phyloP scores from a whole-genome alignment of 169 alveolate genomes.

The Plasmodium gallinaceum region DNA sequence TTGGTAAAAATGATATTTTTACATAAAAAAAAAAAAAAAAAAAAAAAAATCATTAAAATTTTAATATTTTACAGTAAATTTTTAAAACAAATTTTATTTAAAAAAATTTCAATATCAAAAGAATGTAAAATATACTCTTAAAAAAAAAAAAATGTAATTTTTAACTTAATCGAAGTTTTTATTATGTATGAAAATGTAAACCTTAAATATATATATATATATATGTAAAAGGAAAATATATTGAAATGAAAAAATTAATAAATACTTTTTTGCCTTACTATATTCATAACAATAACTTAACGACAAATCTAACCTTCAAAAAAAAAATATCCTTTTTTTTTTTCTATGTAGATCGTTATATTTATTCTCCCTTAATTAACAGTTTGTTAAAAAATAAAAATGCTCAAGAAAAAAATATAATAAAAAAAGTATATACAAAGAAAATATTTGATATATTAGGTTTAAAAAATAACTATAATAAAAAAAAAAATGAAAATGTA shows the following conservation, averaged over 20 bases:
- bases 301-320: constrained; percentile 44
- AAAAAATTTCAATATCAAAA: too few relatives aligned
- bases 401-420: constrained; percentile 37
- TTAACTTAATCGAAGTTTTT: too few relatives aligned
- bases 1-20: too few relatives aligned
- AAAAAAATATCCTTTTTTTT: constrained; percentile 35
- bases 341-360: constrained; percentile 71
- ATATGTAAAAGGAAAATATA: not conserved
- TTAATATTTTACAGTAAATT: too few relatives aligned
- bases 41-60: too few relatives aligned
- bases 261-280: constrained; percentile 57
- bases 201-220: not conserved
- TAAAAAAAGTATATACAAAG: constrained; percentile 26
- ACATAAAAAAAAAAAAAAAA: too few relatives aligned
- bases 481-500: not conserved
- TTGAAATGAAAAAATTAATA: constrained; percentile 58
- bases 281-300: constrained; percentile 37
- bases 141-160: too few relatives aligned
- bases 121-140: too few relatives aligned
- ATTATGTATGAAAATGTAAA: not conserved
- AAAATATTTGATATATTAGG: constrained; percentile 7
- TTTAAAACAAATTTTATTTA: too few relatives aligned
- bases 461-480: not conserved
- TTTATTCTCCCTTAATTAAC: constrained; percentile 59
- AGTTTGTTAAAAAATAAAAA: constrained; percentile 20